A percentile compares a stretch with the other conserved stretches of the same genome.
Conservation (phyloP, 176 grass and related monocot species). For the Leersia perrieri region DNA sequence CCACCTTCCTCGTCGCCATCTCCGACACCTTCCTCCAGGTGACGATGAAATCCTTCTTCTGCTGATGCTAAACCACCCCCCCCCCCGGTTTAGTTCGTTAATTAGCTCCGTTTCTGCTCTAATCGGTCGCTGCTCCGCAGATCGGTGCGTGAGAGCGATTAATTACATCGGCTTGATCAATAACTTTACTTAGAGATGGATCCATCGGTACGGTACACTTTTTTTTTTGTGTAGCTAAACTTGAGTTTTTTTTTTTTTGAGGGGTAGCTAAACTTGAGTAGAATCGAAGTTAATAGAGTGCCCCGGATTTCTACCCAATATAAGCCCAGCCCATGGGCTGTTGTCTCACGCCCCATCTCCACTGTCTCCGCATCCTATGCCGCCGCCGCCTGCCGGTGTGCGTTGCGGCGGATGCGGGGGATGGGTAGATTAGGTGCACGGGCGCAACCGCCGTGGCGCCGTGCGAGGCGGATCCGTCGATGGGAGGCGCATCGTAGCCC, state of each 20-base stretch:
- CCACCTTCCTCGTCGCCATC: slow-evolving; percentile 83
- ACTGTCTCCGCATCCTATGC: neutral
- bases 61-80: too few relatives aligned
- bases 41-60: too few relatives aligned
- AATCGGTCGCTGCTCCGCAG: neutral
- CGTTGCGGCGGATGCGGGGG: neutral
- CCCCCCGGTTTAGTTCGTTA: too few relatives aligned
- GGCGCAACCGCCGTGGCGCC: neutral
- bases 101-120: neutral
- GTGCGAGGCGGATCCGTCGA: neutral
- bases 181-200: too few relatives aligned
- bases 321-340: neutral
- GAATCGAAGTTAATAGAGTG: neutral
- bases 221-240: too few relatives aligned
- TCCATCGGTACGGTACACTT: too few relatives aligned
- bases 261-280: too few relatives aligned
- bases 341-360: neutral
- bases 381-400: neutral
- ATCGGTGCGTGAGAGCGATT: neutral
- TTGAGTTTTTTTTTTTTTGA: too few relatives aligned
- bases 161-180: too few relatives aligned
- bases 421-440: neutral
- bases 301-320: too few relatives aligned
- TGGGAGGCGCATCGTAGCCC: neutral
- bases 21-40: slow-evolving; percentile 74